Conservation (phyloP, 2,329 filamentous ascomycete species). For the Colletotrichum plurivorum region DNA sequence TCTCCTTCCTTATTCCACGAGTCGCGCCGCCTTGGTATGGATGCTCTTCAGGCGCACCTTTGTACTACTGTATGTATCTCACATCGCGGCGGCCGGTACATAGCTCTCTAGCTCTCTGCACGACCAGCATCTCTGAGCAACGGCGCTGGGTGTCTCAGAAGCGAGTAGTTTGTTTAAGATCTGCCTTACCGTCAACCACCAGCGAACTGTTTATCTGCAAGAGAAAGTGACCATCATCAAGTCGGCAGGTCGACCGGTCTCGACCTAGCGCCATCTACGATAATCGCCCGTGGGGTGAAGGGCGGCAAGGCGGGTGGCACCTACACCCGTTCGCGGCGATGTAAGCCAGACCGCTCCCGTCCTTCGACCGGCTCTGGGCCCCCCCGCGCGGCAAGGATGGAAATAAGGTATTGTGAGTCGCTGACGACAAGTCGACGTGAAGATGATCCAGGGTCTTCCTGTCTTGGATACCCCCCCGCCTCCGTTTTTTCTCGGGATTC, state of each 20-base stretch:
- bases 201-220: neutral
- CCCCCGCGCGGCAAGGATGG: neutral
- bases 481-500: neutral
- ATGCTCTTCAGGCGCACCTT: neutral
- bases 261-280: constrained; percentile 18
- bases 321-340: constrained; percentile 17
- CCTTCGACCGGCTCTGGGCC: neutral
- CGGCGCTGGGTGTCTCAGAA: neutral
- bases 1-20: constrained; percentile 35
- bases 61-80: neutral
- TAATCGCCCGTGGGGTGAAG: neutral
- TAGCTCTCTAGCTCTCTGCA: neutral
- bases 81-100: neutral
- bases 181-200: neutral
- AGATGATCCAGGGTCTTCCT: too few relatives aligned
- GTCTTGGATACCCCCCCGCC: neutral
- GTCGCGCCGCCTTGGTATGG: neutral
- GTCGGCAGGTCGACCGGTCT: constrained; percentile 3
- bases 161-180: neutral
- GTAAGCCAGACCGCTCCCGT: constrained; percentile 13
- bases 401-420: neutral
- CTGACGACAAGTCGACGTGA: neutral
- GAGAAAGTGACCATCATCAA: neutral
- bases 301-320: neutral
- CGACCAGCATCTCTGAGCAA: constrained; percentile 4